Evolutionary conservation across 352 stramenopile genomes (phyloP), one percentile per base, ranked within the genome.

Genomic region (Pythium scleroteichum): DNA sequence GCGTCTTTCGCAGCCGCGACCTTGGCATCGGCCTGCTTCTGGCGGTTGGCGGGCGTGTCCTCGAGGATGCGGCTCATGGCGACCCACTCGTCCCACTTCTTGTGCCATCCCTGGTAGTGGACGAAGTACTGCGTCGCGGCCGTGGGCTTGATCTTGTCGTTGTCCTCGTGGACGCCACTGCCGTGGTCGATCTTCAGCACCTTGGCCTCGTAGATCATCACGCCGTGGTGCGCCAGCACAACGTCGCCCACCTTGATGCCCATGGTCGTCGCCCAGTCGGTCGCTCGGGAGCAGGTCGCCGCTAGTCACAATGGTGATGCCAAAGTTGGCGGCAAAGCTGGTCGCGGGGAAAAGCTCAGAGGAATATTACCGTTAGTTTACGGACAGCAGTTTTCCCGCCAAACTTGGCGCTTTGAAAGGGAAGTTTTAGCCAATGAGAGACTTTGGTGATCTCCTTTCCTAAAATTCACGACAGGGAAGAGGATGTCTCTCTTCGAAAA

Each of bases 11-110:
- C 54, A 13, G 69, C 50, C 10, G 51, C 65, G 41, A 41, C 27
- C 41, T 77, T 84, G 27, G 69, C 68, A 40, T 88, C 64, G 56
- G 79, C 62, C 68, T 94, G 84, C 41, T 89, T 53, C 48, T 56
- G 23, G 20, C 81, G 81, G 41, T 82, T 90, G 20, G 69, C 71
- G 0, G 73, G 49, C 53, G 73, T 94, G 67, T 82, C 85, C 32
- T 88, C 76, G n/a, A 93, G 62, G 51, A 94, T 74, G 58, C 84
- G 85, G 63, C 82, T 71, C 40, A 85, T 59, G 5, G 75, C 59
- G 24, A 96, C 87, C 89, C 89, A 97, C 50, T 95, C 91, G 70
- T 97, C 89, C 89, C 89, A 97, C 39, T 95, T 95, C 67, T 91
- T 95, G 72, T 90, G 79, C 89, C 89, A 97, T 38, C 86, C 86